Evolutionary conservation across 495 filamentous ascomycete species (phyloP), one percentile per base, ranked within the genome.

Genomic region (Neurospora sp.): DNA sequence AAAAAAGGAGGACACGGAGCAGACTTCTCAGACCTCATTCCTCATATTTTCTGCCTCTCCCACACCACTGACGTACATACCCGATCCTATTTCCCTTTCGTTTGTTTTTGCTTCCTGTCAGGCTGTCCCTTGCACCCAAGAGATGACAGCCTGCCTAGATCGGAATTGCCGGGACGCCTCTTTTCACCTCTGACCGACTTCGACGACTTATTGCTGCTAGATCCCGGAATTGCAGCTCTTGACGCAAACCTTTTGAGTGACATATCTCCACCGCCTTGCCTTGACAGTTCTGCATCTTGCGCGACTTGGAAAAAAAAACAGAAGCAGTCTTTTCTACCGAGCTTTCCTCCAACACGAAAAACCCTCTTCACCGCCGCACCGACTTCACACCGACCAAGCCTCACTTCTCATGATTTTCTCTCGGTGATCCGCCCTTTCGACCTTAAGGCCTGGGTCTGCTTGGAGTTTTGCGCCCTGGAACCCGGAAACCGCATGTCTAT

Each of bases 141-240:
- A 78, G 75, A 79, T 78, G 70, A 73, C 70, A 46, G 54, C 74
- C 35, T 70, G 69, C 35, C 59, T 72, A 44, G 72, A 37, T 69
- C 72, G 44, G 69, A 46, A 72, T 44, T 70, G 12, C 44, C 54
- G 77, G 73, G 72, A 78, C 70, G 20, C 2, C 54, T 73, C 38
- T 39, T 71, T 42, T 35, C 31, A 35, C 38, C 23, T 39, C 18
- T 48, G 39, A 69, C 69, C 40, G 39, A 20, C 41, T 27, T 66
- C 54, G 14, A 66, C 54, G 54, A 71, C 73, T 69, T 69, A 69
- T 48, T 71, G 42, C 76, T 75, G 74, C 72, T 74, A 74, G 72
- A n/a, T 71, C 72, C 76, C 75, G 76, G 71, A 78, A 77, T 75
- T 74, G 73, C 72, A 46, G 12, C 69, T 44, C 73, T 62, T 31